A percentile compares a stretch with the other conserved stretches of the same genome.
Evolutionary conservation across 2,329 filamentous ascomycete genomes (phyloP).

Genomic region (Grosmannia penicillata): DNA sequence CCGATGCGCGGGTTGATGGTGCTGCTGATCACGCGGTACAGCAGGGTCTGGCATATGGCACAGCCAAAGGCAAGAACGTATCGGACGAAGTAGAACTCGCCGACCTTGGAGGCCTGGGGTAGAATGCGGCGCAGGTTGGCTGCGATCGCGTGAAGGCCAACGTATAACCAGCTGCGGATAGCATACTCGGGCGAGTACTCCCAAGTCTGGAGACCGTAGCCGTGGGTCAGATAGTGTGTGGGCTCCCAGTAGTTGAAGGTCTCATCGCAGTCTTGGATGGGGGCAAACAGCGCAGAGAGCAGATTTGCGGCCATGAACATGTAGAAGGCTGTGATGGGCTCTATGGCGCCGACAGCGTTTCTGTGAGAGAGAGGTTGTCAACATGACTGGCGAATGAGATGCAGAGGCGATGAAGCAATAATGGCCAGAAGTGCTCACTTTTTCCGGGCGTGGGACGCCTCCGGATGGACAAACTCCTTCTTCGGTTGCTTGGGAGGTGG

Average conservation of each 20-base stretch:
- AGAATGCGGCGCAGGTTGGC: constrained; percentile 52
- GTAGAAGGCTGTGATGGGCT: constrained; percentile 66
- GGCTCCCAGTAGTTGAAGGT: constrained; percentile 99
- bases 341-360: constrained; percentile 43
- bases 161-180: constrained; percentile 90
- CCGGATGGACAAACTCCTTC: constrained; percentile 30
- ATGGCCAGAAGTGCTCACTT: too few relatives aligned
- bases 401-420: background rate
- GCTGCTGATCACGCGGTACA: constrained; percentile 64
- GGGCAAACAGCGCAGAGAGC: constrained; percentile 65
- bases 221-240: constrained; percentile 82
- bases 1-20: constrained; percentile 73
- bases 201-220: constrained; percentile 93
- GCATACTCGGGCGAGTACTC: constrained; percentile 93
- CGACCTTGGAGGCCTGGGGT: constrained; percentile 45
- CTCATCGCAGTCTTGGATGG: constrained; percentile 96
- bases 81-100: constrained; percentile 81
- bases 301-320: constrained; percentile 61
- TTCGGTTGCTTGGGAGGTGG: constrained; percentile 19
- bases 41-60: constrained; percentile 64
- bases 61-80: constrained; percentile 60
- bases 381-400: background rate
- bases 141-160: constrained; percentile 61
- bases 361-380: constrained; percentile 16
- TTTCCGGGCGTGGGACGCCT: constrained; percentile 35